Base-by-base conservation (phyloP, 2,329 filamentous ascomycete genomes). In the Fonsecaea multimorphosa region DNA sequence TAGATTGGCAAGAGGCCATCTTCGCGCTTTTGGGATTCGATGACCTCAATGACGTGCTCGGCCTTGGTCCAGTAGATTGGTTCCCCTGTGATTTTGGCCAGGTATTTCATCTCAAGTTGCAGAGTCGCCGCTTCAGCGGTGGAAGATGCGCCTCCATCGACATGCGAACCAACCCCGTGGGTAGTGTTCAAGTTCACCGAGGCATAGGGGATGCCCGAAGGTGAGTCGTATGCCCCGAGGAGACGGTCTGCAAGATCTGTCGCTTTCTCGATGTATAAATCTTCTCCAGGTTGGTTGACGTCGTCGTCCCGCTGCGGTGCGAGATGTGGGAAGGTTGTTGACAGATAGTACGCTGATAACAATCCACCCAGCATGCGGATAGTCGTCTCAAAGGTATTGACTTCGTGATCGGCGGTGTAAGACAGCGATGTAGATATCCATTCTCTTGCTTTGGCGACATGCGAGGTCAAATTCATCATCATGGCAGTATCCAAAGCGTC, bases 301-400 rank as follows among this genome's bases (percentile, higher is more conserved):
- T 93, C 90, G 68, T 93, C 89, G 22, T 91, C 89, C 5, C 81
- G 74, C 63, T 93, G 82, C 0, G 92, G 88, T 12, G 93, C 93
- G 71, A 97, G 83, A n/a, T 90, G 79, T 0, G 93, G 92, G 71
- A 89, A 94, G 61, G 87, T 85, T 27, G 87, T 95, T 24, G 93
- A 94, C n/a, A 99, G 84, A 78, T 98, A 98, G 77, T 99, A 93
- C 9, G 95, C 95, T 1, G 93, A 93, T 36, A 99, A 83, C 49
- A 99, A 83, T 11, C 95, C 95, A 16, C 95, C 95, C 57, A 99
- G 83, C 93, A 98, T 98, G 59, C 95, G 91, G 73, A 98, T 98
- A 0, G 94, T 98, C 7, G 94, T 98, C 81, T 99, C 95, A 73
- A 98, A 99, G 0, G 93, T 97, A 77, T 93, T 98, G 63, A 99